Base-by-base conservation (phyloP, 1,139 yeast genomes). In the Kurtzmaniella quercitrusa region DNA sequence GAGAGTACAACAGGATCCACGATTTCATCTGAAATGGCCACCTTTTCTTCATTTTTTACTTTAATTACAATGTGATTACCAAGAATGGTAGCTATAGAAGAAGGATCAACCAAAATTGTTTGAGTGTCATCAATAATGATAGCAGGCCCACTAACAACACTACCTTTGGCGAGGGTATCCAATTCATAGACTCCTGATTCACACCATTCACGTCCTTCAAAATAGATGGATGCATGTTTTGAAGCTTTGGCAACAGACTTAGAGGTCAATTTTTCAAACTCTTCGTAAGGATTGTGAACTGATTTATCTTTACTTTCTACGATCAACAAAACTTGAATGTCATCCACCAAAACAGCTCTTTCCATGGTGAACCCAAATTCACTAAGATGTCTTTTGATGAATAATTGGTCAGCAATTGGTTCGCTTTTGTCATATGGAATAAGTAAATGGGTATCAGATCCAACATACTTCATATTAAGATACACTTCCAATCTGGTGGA, bases 391-490 rank as follows among this genome's bases (percentile, higher is more conserved):
- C 69, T 61, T 11, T 53, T 49, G 19, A 69, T 52, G 46, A 71
- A 71, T 39, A 50, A 53, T 12, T 48, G 38, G 40, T 56, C 67
- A 14, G 68, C 63, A 49, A 62, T 53, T 27, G 57, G 46, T 7
- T 50, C 57, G 4, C 54, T 58, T 3, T 50, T 54, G 1, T 25
- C 38, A 27, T 57, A 57, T 3, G 62, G 63, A 33, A 87, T 79
- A 82, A 90, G 84, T 50, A 91, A 68, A 39, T 85, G 83, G 2
- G 96, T 85, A 57, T 90, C 97, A 15, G 96, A 85, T 6, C 97
- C 97, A 48, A 81, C 79, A 59, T 87, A 91, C 55, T 94, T 75
- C 73, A 91, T 69, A 58, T 90, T 90, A 50, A 89, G 67, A 52
- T 77, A 86, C 27, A 77, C 75, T 54, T 89, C 95, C 43, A 75